Conservation (phyloP, 148 eudicot genomes). For the Fagopyrum esculentum region DNA sequence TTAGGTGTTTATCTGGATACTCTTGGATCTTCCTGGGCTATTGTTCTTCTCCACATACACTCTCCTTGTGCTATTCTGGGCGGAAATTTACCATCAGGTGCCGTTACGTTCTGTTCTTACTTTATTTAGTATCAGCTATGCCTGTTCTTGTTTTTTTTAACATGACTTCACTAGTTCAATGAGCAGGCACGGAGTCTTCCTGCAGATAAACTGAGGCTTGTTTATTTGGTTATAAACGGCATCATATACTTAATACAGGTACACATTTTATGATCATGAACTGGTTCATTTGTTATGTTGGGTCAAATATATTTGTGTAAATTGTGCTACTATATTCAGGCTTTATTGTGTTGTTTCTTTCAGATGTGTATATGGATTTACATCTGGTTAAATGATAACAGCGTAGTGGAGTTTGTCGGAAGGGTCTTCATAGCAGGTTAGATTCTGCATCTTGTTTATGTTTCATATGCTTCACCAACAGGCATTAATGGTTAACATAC, state of each 20-base stretch:
- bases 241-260: conserved; percentile 80
- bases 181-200: conserved; percentile 84
- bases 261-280: neutral
- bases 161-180: conserved; percentile 18
- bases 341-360: conserved; percentile 9
- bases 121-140: neutral
- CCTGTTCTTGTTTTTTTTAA: neutral
- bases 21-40: conserved; percentile 82
- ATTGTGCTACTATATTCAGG: neutral
- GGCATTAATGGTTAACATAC: conserved; percentile 11
- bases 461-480: neutral
- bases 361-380: conserved; percentile 80
- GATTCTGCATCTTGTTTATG: conserved; percentile 7
- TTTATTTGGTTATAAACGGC: conserved; percentile 51
- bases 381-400: conserved; percentile 58
- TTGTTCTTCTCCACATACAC: conserved; percentile 88
- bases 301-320: neutral
- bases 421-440: conserved; percentile 85
- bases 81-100: conserved; percentile 92
- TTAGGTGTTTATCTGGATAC: conserved; percentile 50
- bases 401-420: conserved; percentile 45
- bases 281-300: neutral
- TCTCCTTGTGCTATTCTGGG: conserved; percentile 95
- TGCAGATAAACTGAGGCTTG: conserved; percentile 63
- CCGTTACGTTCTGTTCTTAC: neutral